phyloP scores from a whole-genome alignment of 768 basidiomycete genomes.

The Steccherinum ochraceum region DNA sequence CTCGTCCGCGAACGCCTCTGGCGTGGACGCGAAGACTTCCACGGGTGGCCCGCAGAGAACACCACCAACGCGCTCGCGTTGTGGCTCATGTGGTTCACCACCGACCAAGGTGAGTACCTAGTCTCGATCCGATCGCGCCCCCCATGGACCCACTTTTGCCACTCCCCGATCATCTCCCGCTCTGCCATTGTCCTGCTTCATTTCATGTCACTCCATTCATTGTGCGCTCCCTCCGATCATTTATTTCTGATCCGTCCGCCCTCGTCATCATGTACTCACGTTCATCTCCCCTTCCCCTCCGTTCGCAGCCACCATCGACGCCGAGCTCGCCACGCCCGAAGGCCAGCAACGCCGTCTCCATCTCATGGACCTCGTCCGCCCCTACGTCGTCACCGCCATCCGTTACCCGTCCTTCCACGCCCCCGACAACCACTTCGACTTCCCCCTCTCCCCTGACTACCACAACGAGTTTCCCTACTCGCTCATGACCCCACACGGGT shows the following conservation, averaged over 20 bases:
- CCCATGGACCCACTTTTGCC: neutral
- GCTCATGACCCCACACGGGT: constrained; percentile 34
- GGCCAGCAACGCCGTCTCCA: constrained; percentile 18
- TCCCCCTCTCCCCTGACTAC: constrained; percentile 37
- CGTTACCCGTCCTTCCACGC: constrained; percentile 54
- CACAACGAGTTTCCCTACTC: constrained; percentile 21
- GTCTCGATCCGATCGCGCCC: neutral
- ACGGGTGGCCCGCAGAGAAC: constrained; percentile 57
- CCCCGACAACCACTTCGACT: constrained; percentile 51
- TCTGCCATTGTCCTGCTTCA: too few relatives aligned
- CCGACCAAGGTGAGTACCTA: constrained; percentile 38
- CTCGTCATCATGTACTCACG: too few relatives aligned
- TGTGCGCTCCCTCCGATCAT: neutral
- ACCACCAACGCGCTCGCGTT: constrained; percentile 44
- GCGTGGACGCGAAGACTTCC: constrained; percentile 24
- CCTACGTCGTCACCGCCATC: constrained; percentile 34
- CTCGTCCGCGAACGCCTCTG: constrained; percentile 44
- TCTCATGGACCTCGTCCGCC: constrained; percentile 31
- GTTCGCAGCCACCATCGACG: constrained; percentile 12
- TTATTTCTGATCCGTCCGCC: neutral
- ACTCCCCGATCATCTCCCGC: neutral
- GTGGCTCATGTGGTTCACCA: constrained; percentile 62
- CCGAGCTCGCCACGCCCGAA: constrained; percentile 6
- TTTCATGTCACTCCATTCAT: too few relatives aligned
- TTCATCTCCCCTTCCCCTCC: constrained; percentile 2